Evolutionary conservation across 345 rosid species (phyloP).

Genomic region (Dimocarpus longan): DNA sequence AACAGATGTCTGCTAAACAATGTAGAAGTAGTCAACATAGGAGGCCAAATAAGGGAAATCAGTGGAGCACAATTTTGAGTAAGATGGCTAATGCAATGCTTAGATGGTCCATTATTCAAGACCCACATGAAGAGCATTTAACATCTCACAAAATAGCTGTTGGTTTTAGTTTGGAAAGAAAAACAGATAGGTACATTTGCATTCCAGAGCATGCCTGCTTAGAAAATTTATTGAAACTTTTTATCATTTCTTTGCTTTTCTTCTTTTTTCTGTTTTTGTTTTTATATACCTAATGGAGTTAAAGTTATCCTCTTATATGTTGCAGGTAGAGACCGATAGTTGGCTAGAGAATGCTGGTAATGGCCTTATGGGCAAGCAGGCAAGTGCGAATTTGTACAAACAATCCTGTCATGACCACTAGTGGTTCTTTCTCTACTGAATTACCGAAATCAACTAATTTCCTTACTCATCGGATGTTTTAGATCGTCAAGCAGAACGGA

Average conservation of each 20-base stretch:
- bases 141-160: neutral
- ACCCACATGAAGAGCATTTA: neutral
- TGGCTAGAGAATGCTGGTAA: constrained; percentile 94
- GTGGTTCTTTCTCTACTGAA: neutral
- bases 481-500: constrained; percentile 68
- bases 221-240: neutral
- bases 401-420: neutral
- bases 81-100: neutral
- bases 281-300: neutral
- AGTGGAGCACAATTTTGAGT: neutral
- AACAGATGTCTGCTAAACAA: neutral
- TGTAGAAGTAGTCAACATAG: neutral
- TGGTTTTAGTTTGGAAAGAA: neutral
- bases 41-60: neutral
- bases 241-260: neutral
- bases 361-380: constrained; percentile 97
- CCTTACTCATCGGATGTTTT: constrained; percentile 11
- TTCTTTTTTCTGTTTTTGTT: neutral
- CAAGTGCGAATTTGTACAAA: constrained; percentile 19
- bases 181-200: neutral
- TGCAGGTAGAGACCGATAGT: constrained; percentile 86
- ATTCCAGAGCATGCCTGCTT: neutral
- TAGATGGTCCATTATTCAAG: neutral
- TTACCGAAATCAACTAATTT: neutral
- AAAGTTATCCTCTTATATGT: constrained; percentile 1